Conservation (phyloP, 768 basidiomycete genomes). For the Pulveroboletus sp. region DNA sequence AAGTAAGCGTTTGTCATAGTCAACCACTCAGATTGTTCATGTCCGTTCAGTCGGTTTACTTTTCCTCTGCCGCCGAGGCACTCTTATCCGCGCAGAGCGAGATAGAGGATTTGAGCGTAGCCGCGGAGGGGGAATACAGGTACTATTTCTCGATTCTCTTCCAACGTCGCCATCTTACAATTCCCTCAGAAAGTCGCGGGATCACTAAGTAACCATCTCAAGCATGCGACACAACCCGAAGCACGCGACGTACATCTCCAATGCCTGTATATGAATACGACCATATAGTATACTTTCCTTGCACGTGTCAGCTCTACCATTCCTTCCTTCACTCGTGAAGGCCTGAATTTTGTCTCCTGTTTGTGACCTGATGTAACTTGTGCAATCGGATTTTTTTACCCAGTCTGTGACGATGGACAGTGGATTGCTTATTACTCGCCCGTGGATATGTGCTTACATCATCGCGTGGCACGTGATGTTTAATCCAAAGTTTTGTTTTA, state of each 20-base stretch:
- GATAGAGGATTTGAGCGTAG: conserved; percentile 88
- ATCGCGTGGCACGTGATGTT: background rate
- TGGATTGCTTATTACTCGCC: background rate
- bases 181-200: conserved; percentile 70
- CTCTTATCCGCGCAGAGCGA: conserved; percentile 82
- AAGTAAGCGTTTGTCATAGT: conserved; percentile 38
- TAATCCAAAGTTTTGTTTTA: background rate
- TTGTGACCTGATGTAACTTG: conserved; percentile 7
- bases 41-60: conserved; percentile 55
- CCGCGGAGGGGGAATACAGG: conserved; percentile 95
- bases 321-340: background rate
- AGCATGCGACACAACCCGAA: background rate
- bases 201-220: conserved; percentile 53
- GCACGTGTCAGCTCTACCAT: conserved; percentile 1
- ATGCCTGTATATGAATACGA: background rate
- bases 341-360: conserved; percentile 1
- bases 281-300: conserved; percentile 10
- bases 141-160: conserved; percentile 24
- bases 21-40: background rate
- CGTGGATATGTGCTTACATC: too few species aligned
- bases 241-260: background rate
- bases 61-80: conserved; percentile 72
- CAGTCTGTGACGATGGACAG: background rate
- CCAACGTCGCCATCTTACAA: conserved; percentile 3
- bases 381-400: conserved; percentile 3